Base-by-base conservation (phyloP, 208 protist species). In the Leishmania braziliensis region DNA sequence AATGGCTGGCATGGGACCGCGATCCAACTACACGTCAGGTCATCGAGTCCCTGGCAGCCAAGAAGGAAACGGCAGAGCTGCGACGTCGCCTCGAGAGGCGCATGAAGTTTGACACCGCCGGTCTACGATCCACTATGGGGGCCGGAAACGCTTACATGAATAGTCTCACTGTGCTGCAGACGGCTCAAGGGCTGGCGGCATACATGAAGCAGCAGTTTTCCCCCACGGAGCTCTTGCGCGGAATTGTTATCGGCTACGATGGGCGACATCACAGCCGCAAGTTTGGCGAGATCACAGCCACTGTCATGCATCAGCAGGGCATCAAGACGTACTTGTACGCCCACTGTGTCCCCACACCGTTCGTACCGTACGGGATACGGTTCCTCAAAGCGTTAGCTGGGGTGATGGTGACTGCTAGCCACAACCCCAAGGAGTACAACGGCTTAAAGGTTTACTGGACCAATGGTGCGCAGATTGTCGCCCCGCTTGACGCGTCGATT, bases 391-490 rank as follows among this genome's bases (percentile, higher is more conserved):
- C 88, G 39, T 71, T 93, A 5, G 96, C 91, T 26, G 99, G 99
- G 46, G 90, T 99, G 43, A 99, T 99, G 98, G 94, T 99, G 51
- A 99, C 99, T n/a, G 99, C 99, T 36, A 99, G 96, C 71, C 99
- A 99, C 91, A 99, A 99, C 90, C 98, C 99, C 23, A 99, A 99
- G 88, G 84, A 98, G 48, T 98, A 99, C 93, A 99, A 99, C 89
- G 99, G 99, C 39, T 99, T 99, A 89, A 99, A 99, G 88, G 97
- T 99, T 18, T 99, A 99, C 88, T 99, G 98, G 97, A 75, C 85
- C 5, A 99, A 99, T 87, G 98, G 97, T 33, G 91, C 92, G 16
- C 97, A 99, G 88, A 99, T 99, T 82, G 93, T 99, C 72, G 60
- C 95, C 26, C 99, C 99, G 23, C 89, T 96, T 79, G 99, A 99